Base-by-base conservation (phyloP, 176 grass and related monocot species). In the Pontederia paniculata region DNA sequence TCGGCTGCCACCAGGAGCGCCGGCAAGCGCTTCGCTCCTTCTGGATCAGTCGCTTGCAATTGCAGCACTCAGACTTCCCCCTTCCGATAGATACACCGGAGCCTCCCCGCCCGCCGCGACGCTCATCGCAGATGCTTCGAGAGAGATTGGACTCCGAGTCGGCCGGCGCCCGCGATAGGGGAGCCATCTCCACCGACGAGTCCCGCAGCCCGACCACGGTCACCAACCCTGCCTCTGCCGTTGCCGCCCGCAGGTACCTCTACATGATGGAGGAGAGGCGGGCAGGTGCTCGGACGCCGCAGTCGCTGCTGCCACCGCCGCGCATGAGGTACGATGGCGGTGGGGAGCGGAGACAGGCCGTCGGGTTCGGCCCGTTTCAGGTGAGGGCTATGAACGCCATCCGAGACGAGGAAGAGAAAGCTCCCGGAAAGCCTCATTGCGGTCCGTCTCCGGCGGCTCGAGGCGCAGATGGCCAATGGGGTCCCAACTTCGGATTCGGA, bases 21-120 rank as follows among this genome's bases (percentile, higher is more conserved):
- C 41, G 23, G 23, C 16, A 48, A 6, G 63, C 48, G 23, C 63
- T 66, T 47, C 28, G 48, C 47, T 77, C 74, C 2, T 60, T 66
- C 8, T 77, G 74, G 74, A 77, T 70, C 37, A 68, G 50, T 44
- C 74, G 66, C 22, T 49, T 77, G 54, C 65, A 63, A 15, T 22
- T 53, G 2, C 48, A 9, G 23, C 21, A 14, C 42, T 37, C 28
- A 37, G 28, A 37, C 45, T 59, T 59, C 13, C 16, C 57, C 19
- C 37, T 51, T 44, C 54, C 23, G 17, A 16, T 53, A 0, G 10
- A 51, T 53, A 15, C 49, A 23, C 43, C 16, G n/a, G 52, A 9
- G 50, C 17, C 68, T 43, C 57, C 55, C 9, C 55, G 9, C 10
- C 0, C 62, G 10, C 12, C 48, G 25, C 63, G 8, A 19, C 16